Evolutionary conservation across 2,329 filamentous ascomycete species (phyloP), one percentile per base, ranked within the genome.

Genomic region (Cytospora leucostoma): DNA sequence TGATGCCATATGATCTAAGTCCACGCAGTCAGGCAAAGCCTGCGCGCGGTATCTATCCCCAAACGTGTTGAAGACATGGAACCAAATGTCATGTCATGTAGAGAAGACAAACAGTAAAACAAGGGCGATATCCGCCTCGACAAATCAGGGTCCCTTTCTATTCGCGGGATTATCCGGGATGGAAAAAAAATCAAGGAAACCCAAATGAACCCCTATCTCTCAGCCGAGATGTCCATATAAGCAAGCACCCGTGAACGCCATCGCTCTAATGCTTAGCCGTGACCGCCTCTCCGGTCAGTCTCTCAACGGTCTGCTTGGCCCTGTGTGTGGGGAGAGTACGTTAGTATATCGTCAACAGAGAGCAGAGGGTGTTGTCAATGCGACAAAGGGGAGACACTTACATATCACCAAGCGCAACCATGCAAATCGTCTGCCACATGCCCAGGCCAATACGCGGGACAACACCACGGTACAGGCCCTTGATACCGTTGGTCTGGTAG

Each of bases 351-450:
- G 7, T 55, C 2, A n/a, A 5, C 27, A 34, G 32, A n/a, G 35
- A 7, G 1, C 7, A 11, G 50, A n/a, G 38, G n/a, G 55, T 7
- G 11, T 59, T 35, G 50, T n/a, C 21, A 49, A 56, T 19, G 40
- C 66, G 62, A 49, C 38, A 52, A 68, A 65, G 47, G 56, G 58
- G 65, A 59, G 70, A n/a, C 21, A 87, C 92, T 83, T 81, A 96
- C 93, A 96, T 93, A 81, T 98, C 95, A 80, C 95, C 95, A 78
- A 98, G 84, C 74, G 94, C 95, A 80, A 99, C 95, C 95, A 99
- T 99, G 85, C 95, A 99, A 74, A 99, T 90, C 67, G 95, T 99
- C 85, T 99, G 95, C 95, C 95, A 99, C 81, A 99, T 87, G 75
- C 95, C 90, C 68, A 99, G 88, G 71, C 93, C 93, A 76, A 99